Evolutionary conservation across 768 basidiomycete genomes (phyloP).

Genomic region (Pulveroboletus sp.): DNA sequence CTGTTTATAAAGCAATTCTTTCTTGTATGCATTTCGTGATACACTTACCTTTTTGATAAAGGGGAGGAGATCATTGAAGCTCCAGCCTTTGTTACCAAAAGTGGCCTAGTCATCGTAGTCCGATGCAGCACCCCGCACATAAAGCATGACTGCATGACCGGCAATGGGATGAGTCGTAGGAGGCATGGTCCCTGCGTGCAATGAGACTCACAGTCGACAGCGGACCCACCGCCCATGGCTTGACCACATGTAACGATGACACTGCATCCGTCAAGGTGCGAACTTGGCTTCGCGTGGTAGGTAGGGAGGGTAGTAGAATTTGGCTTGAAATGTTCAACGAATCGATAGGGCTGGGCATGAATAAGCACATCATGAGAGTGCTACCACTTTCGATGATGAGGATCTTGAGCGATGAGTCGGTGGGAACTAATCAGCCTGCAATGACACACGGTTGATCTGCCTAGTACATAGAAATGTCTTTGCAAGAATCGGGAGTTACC

Average conservation of each 20-base stretch:
- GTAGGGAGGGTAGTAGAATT: conserved; percentile 42
- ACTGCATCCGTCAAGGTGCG: conserved; percentile 44
- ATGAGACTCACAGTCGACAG: conserved; percentile 50
- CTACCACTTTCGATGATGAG: conserved; percentile 57
- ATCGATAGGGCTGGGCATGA: conserved; percentile 57
- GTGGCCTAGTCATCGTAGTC: conserved; percentile 63
- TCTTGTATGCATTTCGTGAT: background rate
- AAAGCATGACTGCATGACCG: conserved; percentile 40
- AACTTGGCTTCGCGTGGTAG: conserved; percentile 38
- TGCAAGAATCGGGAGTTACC: background rate
- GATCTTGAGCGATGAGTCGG: conserved; percentile 54
- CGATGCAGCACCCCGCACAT: conserved; percentile 56
- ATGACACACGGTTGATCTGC: conserved; percentile 55
- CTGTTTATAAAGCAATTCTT: conserved; percentile 36
- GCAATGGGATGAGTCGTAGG: background rate
- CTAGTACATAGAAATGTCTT: conserved; percentile 18
- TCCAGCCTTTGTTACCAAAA: conserved; percentile 59
- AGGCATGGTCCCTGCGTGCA: background rate
- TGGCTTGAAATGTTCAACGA: conserved; percentile 39
- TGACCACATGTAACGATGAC: conserved; percentile 44
- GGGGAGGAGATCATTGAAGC: conserved; percentile 54
- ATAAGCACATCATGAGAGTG: conserved; percentile 43
- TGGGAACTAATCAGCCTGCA: conserved; percentile 48
- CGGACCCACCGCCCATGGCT: conserved; percentile 61
- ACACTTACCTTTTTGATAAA: conserved; percentile 50